Evolutionary conservation across 1,284 basidiomycete species (phyloP).

Genomic region (Golubevia pallescens): DNA sequence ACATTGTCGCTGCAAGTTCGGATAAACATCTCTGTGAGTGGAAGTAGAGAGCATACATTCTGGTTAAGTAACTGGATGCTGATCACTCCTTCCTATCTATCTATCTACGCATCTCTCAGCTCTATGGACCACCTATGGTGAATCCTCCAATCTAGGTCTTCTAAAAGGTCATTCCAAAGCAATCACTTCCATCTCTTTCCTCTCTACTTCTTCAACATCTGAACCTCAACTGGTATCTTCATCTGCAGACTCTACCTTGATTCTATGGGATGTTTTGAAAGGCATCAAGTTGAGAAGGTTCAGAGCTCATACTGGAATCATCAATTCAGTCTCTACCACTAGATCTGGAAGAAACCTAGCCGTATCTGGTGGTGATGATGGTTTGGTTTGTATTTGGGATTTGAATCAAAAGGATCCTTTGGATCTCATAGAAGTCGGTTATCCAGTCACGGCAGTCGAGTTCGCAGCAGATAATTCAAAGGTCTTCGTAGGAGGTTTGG

Average conservation of each 20-base stretch:
- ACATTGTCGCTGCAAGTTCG: slow-evolving; percentile 45
- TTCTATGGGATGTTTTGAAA: slow-evolving; percentile 41
- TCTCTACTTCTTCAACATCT: too few species aligned
- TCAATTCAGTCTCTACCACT: slow-evolving; percentile 54
- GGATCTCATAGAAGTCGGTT: slow-evolving; percentile 50
- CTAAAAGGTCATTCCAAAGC: slow-evolving; percentile 54
- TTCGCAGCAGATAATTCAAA: slow-evolving; percentile 58
- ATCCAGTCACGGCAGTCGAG: slow-evolving; percentile 59
- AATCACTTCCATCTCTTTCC: slow-evolving; percentile 42
- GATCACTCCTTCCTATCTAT: neutral
- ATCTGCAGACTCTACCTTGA: slow-evolving; percentile 62
- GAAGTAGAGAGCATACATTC: too few species aligned
- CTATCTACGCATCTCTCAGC: too few species aligned
- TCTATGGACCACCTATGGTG: slow-evolving; percentile 55
- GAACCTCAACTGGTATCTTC: too few species aligned
- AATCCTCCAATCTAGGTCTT: slow-evolving; percentile 50
- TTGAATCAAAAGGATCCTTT: slow-evolving; percentile 35
- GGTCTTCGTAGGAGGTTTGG: slow-evolving; percentile 58
- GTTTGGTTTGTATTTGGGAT: slow-evolving; percentile 56
- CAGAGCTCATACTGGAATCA: slow-evolving; percentile 49
- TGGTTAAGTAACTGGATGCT: too few species aligned
- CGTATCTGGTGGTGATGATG: slow-evolving; percentile 56
- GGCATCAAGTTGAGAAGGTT: slow-evolving; percentile 51
- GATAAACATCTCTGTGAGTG: slow-evolving; percentile 47
- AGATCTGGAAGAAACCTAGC: slow-evolving; percentile 34